Percentiles rank a stretch among this genome's conserved stretches.
Evolutionary conservation across 768 basidiomycete genomes (phyloP).

Genomic region (Serendipita sp.): DNA sequence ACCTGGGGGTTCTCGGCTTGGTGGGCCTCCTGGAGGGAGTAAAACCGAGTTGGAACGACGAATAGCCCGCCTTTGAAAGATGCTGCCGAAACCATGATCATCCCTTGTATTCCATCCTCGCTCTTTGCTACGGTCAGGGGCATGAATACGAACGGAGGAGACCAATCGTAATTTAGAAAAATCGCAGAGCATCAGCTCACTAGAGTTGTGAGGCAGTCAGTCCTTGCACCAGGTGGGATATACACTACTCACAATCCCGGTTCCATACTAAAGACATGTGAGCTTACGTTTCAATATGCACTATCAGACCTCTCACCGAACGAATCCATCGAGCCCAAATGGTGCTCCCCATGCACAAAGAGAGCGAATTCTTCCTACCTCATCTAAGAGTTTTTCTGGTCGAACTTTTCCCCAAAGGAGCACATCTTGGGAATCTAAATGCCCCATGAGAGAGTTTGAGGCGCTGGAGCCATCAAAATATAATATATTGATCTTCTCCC

Average conservation of each 20-base stretch:
- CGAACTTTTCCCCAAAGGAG: slow-evolving; percentile 25
- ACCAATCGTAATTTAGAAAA: not conserved
- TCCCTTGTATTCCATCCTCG: too few species aligned
- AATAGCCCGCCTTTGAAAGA: too few species aligned
- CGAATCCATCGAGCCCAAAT: slow-evolving; percentile 29
- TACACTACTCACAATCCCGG: not conserved
- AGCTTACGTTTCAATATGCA: slow-evolving; percentile 8
- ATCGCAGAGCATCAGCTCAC: not conserved
- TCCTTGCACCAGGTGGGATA: not conserved
- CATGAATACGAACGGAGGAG: not conserved
- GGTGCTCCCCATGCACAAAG: slow-evolving; percentile 30
- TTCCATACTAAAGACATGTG: slow-evolving; percentile 1
- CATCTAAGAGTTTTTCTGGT: slow-evolving; percentile 14
- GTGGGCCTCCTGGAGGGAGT: too few species aligned
- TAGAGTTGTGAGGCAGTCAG: not conserved
- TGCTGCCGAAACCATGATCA: too few species aligned
- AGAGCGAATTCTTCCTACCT: slow-evolving; percentile 21
- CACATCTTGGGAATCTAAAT: slow-evolving; percentile 33
- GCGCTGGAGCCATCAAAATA: slow-evolving; percentile 40
- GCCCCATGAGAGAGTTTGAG: slow-evolving; percentile 24
- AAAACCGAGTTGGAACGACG: too few species aligned
- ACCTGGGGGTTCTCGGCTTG: not conserved
- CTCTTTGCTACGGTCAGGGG: too few species aligned
- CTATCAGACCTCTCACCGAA: slow-evolving; percentile 20
- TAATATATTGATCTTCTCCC: slow-evolving; percentile 22